Percentiles rank a stretch among this genome's conserved stretches.
These are phyloP conservation scores for Cytospora piceae DNA, from an alignment of 2,329 filamentous ascomycete genomes.

Conservation along the genomic window DNA sequence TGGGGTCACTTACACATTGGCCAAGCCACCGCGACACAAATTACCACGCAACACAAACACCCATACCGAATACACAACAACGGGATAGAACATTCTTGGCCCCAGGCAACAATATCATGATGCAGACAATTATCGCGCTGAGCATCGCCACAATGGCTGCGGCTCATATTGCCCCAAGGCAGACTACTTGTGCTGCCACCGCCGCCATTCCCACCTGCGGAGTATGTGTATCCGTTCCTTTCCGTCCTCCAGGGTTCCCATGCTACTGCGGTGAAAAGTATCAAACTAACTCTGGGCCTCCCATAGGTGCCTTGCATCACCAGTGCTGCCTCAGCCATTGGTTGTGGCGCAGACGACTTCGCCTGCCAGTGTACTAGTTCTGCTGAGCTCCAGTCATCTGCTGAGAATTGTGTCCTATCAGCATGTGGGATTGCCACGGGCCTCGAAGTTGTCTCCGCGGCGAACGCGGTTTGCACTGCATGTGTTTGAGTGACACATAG, in stretches of 20 bases:
- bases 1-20: background rate
- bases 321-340: slow-evolving; percentile 9
- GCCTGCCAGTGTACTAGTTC: slow-evolving; percentile 1
- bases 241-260: background rate
- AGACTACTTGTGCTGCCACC: background rate
- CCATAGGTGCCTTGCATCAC: slow-evolving; percentile 9
- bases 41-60: background rate
- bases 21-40: background rate
- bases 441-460: background rate
- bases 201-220: slow-evolving; percentile 1
- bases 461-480: background rate
- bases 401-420: background rate
- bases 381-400: background rate
- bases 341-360: background rate
- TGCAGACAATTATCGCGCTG: slow-evolving; percentile 33
- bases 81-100: background rate
- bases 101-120: slow-evolving; percentile 31
- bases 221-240: background rate
- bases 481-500: background rate
- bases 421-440: slow-evolving; percentile 1
- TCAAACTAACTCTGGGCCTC: background rate
- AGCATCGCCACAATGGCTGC: background rate
- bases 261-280: background rate
- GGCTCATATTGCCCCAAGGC: background rate
- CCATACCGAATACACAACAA: background rate